phyloP scores from a whole-genome alignment of 1,284 basidiomycete species.

The Sanghuangporus weigelae region DNA sequence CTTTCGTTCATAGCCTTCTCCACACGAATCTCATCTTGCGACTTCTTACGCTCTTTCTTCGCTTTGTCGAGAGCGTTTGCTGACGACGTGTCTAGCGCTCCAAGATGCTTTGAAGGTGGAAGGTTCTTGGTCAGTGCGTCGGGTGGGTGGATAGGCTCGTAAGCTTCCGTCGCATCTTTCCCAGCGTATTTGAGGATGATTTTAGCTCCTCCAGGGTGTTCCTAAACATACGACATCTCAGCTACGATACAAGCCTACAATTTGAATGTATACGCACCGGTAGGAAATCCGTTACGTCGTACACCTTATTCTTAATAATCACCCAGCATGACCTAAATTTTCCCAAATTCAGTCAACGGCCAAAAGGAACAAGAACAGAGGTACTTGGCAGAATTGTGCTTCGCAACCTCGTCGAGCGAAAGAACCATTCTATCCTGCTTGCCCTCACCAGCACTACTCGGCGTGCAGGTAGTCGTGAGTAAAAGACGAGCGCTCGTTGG shows the following conservation, averaged over 20 bases:
- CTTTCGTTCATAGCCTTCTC: constrained; percentile 54
- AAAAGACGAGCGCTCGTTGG: neutral
- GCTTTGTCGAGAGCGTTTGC: constrained; percentile 37
- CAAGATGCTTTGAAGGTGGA: constrained; percentile 62
- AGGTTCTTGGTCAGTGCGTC: constrained; percentile 67
- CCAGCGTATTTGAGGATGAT: constrained; percentile 80
- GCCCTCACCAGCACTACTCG: neutral
- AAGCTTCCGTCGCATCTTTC: constrained; percentile 68
- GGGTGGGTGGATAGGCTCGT: constrained; percentile 70
- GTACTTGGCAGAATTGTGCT: constrained; percentile 50
- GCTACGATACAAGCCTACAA: neutral
- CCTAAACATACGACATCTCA: constrained; percentile 33
- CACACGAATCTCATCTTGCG: constrained; percentile 67
- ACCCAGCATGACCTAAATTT: constrained; percentile 72
- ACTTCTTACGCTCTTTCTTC: constrained; percentile 42
- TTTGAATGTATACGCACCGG: constrained; percentile 34
- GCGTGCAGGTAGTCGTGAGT: neutral
- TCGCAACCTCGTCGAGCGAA: constrained; percentile 39
- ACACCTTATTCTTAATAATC: constrained; percentile 72
- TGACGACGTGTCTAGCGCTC: constrained; percentile 55
- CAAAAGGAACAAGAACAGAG: constrained; percentile 11
- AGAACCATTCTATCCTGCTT: constrained; percentile 20
- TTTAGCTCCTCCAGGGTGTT: constrained; percentile 77
- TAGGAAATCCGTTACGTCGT: constrained; percentile 85
- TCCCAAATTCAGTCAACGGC: neutral